These are phyloP conservation scores for Isochrysis galbana DNA, from an alignment of 78 protist genomes.

Conservation along the genomic window DNA sequence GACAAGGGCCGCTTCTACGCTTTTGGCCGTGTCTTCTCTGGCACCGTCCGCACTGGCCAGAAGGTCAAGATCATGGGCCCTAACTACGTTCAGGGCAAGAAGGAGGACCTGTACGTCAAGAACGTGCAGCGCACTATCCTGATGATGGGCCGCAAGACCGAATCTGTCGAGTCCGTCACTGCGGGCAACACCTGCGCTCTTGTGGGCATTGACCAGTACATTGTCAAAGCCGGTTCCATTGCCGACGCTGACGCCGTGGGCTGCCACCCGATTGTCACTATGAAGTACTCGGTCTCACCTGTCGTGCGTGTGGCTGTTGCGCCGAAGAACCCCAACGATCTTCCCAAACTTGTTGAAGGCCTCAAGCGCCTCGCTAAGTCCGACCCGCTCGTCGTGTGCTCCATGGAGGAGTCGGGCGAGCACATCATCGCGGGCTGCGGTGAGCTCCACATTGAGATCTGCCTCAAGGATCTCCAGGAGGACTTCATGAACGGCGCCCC, in stretches of 20 bases:
- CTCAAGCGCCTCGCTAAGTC: slow-evolving; percentile 94
- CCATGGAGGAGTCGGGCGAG: slow-evolving; percentile 96
- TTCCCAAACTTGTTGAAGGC: slow-evolving; percentile 99
- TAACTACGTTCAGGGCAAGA: slow-evolving; percentile 94
- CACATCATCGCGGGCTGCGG: slow-evolving; percentile 99
- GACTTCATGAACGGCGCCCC: slow-evolving; percentile 86
- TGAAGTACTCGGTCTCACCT: slow-evolving; percentile 99
- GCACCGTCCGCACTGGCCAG: slow-evolving; percentile 88
- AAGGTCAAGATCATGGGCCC: slow-evolving; percentile 97
- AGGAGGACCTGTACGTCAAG: slow-evolving; percentile 92
- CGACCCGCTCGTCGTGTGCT: slow-evolving; percentile 89
- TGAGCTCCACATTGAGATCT: slow-evolving; percentile 98
- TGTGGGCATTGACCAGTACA: slow-evolving; percentile 97
- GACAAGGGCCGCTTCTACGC: slow-evolving; percentile 99
- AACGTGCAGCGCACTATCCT: slow-evolving; percentile 97
- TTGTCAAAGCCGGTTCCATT: slow-evolving; percentile 98
- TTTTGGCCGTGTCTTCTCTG: slow-evolving; percentile 99
- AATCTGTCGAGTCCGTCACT: slow-evolving; percentile 88
- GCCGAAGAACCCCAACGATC: slow-evolving; percentile 95
- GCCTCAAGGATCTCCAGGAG: slow-evolving; percentile 97
- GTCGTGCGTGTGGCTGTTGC: slow-evolving; percentile 99
- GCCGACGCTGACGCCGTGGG: slow-evolving; percentile 88
- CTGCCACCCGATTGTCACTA: slow-evolving; percentile 73
- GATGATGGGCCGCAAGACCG: slow-evolving; percentile 97
- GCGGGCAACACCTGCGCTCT: slow-evolving; percentile 97